Percentiles rank a stretch among this genome's conserved stretches.
These are phyloP conservation scores for Rhodotorula sp. DNA, from an alignment of 1,284 basidiomycete species.

Conservation along the genomic window DNA sequence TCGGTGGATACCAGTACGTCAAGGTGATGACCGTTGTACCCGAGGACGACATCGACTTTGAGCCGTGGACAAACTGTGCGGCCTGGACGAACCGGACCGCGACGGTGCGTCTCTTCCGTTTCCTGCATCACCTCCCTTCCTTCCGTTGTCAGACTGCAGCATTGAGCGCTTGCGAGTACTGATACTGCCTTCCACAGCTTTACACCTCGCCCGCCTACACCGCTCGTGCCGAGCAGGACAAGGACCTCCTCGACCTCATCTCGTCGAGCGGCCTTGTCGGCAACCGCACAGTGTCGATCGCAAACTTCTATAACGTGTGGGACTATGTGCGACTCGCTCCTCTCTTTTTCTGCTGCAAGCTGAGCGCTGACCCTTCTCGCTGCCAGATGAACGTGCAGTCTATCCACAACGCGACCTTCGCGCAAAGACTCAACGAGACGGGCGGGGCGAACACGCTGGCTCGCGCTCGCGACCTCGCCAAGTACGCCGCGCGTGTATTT, in stretches of 20 bases:
- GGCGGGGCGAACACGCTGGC: constrained; percentile 15
- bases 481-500: background rate
- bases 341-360: too few relatives aligned
- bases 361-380: constrained; percentile 49
- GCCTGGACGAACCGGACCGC: constrained; percentile 40
- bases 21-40: constrained; percentile 71
- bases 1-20: constrained; percentile 67
- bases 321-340: constrained; percentile 49
- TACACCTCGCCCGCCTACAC: constrained; percentile 59
- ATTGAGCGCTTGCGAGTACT: too few relatives aligned
- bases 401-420: constrained; percentile 74
- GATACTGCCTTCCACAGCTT: constrained; percentile 5
- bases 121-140: background rate
- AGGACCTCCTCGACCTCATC: constrained; percentile 66
- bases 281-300: constrained; percentile 64
- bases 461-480: constrained; percentile 23
- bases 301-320: constrained; percentile 69
- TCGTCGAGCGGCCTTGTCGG: constrained; percentile 64
- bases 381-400: constrained; percentile 65
- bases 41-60: constrained; percentile 75
- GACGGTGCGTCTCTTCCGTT: background rate
- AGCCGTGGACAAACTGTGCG: constrained; percentile 55
- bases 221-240: constrained; percentile 57
- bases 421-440: constrained; percentile 66
- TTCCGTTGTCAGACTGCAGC: background rate